Evolutionary conservation across 768 basidiomycete genomes (phyloP).

Genomic region (Paxillus ammoniavirescens): DNA sequence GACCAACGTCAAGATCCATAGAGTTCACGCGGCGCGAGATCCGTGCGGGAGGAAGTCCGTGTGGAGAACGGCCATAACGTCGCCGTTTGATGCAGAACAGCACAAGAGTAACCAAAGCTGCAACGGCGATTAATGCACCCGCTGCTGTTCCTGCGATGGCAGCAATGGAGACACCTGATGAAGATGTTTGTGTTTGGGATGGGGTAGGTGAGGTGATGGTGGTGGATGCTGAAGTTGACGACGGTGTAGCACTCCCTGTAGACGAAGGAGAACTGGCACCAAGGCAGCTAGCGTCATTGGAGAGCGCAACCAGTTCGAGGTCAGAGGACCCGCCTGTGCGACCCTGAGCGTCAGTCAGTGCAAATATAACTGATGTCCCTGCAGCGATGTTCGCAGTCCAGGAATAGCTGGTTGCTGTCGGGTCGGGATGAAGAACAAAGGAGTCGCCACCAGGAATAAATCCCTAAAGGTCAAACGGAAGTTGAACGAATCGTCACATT

Average conservation of each 20-base stretch:
- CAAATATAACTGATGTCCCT: constrained; percentile 58
- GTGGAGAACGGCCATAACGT: constrained; percentile 20
- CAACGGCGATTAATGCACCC: constrained; percentile 52
- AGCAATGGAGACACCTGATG: constrained; percentile 36
- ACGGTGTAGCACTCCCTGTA: constrained; percentile 30
- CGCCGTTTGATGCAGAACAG: constrained; percentile 46
- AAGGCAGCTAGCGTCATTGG: constrained; percentile 52
- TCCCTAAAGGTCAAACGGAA: constrained; percentile 36
- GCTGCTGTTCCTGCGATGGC: constrained; percentile 49
- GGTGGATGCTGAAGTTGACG: constrained; percentile 16
- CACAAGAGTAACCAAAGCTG: constrained; percentile 49
- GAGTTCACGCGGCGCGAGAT: constrained; percentile 34
- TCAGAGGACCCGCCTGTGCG: constrained; percentile 61
- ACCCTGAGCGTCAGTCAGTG: constrained; percentile 50
- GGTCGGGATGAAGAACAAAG: constrained; percentile 43
- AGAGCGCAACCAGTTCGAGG: constrained; percentile 43
- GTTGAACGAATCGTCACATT: neutral
- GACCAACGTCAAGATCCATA: constrained; percentile 36
- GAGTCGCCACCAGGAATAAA: constrained; percentile 61
- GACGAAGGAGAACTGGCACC: constrained; percentile 52
- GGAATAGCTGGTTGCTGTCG: constrained; percentile 34
- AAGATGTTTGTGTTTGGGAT: constrained; percentile 18
- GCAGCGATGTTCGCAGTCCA: constrained; percentile 60
- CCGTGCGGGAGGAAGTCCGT: constrained; percentile 28
- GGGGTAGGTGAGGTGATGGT: constrained; percentile 13